These are phyloP conservation scores for Zanthoxylum bungeanum DNA, from an alignment of 345 rosid genomes.

Conservation along the genomic window DNA sequence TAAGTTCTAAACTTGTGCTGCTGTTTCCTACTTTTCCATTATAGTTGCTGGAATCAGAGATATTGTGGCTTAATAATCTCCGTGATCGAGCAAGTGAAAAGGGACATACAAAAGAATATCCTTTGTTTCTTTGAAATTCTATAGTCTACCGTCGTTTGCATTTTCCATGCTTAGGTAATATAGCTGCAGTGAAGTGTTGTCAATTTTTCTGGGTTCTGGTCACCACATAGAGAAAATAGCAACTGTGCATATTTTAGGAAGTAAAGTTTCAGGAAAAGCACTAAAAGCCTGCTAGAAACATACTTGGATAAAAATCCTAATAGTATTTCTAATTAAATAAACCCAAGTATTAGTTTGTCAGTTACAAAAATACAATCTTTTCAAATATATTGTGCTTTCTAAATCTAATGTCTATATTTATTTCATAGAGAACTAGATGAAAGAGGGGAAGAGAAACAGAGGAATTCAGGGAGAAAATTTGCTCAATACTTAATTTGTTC, in stretches of 20 bases:
- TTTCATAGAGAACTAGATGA: background rate
- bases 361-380: background rate
- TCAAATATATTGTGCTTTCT: background rate
- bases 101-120: constrained; percentile 83
- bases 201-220: background rate
- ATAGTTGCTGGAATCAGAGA: constrained; percentile 74
- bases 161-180: background rate
- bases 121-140: constrained; percentile 41
- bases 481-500: background rate
- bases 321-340: background rate
- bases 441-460: background rate
- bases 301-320: background rate
- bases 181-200: background rate
- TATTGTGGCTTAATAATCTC: constrained; percentile 57
- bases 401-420: background rate
- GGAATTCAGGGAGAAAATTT: background rate
- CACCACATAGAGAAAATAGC: background rate
- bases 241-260: background rate
- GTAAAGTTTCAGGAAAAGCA: background rate
- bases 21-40: constrained; percentile 14
- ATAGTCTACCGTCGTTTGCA: background rate
- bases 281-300: background rate
- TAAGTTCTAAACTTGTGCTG: background rate
- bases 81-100: constrained; percentile 88
- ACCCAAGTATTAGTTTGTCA: background rate